phyloP scores from a whole-genome alignment of 306 rosid genomes.

The Hylodesmum podocarpum region DNA sequence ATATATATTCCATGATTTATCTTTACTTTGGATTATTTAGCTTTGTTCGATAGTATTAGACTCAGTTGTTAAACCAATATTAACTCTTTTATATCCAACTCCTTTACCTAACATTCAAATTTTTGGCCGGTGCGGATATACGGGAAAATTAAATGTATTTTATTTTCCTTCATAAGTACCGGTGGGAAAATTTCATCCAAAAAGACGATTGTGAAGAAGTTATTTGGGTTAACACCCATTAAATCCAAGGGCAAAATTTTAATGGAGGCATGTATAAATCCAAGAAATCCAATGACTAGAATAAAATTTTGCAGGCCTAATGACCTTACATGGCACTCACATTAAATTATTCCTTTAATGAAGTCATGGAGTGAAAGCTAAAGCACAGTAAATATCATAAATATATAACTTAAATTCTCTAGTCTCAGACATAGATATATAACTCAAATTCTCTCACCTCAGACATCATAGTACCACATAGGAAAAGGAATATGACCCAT shows the following conservation, averaged over 20 bases:
- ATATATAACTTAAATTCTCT: not conserved
- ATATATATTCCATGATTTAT: no score
- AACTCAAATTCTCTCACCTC: not conserved
- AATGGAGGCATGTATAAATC: not conserved
- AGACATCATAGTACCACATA: not conserved
- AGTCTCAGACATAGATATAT: not conserved
- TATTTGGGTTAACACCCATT: no score
- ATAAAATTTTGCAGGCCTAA: not conserved
- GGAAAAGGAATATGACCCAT: not conserved
- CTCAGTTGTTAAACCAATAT: no score
- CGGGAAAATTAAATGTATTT: no score
- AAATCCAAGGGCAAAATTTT: not conserved
- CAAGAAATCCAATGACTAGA: not conserved
- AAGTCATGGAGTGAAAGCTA: not conserved
- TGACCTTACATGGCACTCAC: not conserved
- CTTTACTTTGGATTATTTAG: no score
- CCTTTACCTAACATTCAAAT: no score
- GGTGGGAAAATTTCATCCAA: no score
- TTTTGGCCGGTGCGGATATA: no score
- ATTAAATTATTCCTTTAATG: slow-evolving; percentile 15
- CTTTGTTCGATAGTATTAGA: no score
- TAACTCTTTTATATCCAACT: no score
- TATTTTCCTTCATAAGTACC: no score
- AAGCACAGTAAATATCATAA: not conserved
- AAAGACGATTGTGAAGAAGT: not conserved